Evolutionary conservation across 345 rosid genomes (phyloP), one percentile per base, ranked within the genome.

Genomic region (Viola odorata): DNA sequence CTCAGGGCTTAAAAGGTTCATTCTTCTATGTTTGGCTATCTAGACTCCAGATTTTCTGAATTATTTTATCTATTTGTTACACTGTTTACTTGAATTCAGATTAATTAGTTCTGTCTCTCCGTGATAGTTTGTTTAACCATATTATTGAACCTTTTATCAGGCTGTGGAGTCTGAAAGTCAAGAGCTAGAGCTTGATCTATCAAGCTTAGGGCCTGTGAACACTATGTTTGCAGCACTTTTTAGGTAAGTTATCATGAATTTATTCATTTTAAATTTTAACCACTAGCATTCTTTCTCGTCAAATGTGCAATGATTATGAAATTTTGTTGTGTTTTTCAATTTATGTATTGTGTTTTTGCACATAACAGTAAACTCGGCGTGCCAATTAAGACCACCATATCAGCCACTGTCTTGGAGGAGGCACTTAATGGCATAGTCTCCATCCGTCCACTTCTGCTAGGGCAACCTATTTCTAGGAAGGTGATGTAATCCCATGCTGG

Each of bases 371-470:
- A 95, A 85, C 96, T 95, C 42, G 99, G 99, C 45, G 95, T 95
- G 66, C 99, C 99, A 0, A 91, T 95, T 64, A 95, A 91, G 89
- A 95, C 99, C 73, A 85, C 96, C 55, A 94, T 95, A 38, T 91
- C 99, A 56, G 96, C 97, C 62, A 81, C 88, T 63, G 78, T 91
- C 62, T 77, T 95, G 86, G 99, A 95, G 77, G 97, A 95, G 80
- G 97, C 97, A 59, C 91, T 95, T 54, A 84, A 84, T 76, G 97
- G 99, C 12, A 64, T 67, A 63, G 91, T 86, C 61, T 72, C 82
- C 41, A 68, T 86, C 71, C 77, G 76, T 68, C 90, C 85, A 13
- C 89, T 95, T 71, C 38, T 57, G 17, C 80, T 88, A n/a, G 91
- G 88, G 55, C 84, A 78, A 63, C 78, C 78, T 64, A 68, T 88